A percentile compares a stretch with the other conserved stretches of the same genome.
Evolutionary conservation across 306 rosid species (phyloP).

Genomic region (Benincasa hispida): DNA sequence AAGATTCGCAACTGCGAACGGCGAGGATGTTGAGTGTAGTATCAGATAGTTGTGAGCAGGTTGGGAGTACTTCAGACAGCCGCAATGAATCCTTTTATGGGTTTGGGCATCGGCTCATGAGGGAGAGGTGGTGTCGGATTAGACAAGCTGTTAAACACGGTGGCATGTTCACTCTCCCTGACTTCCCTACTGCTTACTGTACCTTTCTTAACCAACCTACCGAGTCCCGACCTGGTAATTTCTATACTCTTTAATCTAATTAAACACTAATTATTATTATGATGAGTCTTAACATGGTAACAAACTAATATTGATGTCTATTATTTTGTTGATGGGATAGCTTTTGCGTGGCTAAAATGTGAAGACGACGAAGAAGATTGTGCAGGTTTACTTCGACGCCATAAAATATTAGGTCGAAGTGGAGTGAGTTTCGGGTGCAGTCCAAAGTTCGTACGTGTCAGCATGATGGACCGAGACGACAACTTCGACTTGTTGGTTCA

Average conservation of each 20-base stretch:
- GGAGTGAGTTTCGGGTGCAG: slow-evolving; percentile 24
- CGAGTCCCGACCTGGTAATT: slow-evolving; percentile 56
- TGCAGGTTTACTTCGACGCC: slow-evolving; percentile 14
- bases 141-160: slow-evolving; percentile 29
- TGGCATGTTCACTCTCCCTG: slow-evolving; percentile 40
- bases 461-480: slow-evolving; percentile 35
- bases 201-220: slow-evolving; percentile 19
- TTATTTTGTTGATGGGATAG: neutral
- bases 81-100: slow-evolving; percentile 36
- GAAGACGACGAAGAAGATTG: slow-evolving; percentile 18
- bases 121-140: slow-evolving; percentile 54
- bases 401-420: slow-evolving; percentile 21
- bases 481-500: slow-evolving; percentile 23
- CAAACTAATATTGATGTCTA: no score
- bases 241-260: no score
- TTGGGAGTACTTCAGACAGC: neutral
- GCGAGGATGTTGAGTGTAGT: slow-evolving; percentile 47
- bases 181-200: slow-evolving; percentile 37
- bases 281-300: no score
- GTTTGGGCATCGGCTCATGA: slow-evolving; percentile 37
- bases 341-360: slow-evolving; percentile 38
- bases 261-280: no score
- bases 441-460: slow-evolving; percentile 15
- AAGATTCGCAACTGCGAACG: slow-evolving; percentile 80
- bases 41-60: slow-evolving; percentile 28